Conservation (phyloP, 164 flowering plant genomes). For the Aristolochia californica region DNA sequence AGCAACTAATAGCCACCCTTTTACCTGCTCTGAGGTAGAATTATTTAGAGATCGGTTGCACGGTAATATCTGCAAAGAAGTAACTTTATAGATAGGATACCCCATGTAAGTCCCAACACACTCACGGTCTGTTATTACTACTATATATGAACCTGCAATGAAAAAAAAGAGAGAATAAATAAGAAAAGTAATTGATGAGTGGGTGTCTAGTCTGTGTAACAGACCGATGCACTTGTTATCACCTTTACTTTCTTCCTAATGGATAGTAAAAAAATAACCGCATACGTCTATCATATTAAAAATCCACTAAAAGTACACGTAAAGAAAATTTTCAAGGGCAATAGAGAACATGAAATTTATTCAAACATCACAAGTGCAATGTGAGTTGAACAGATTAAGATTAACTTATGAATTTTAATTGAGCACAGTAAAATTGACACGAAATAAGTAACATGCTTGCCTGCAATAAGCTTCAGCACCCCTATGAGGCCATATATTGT, state of each 20-base stretch:
- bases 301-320: no score
- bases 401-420: no score
- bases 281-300: no score
- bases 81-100: slow-evolving; percentile 66
- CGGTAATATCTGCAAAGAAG: slow-evolving; percentile 68
- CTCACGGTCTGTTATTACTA: slow-evolving; percentile 70
- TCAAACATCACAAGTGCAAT: no score
- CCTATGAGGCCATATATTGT: slow-evolving; percentile 84
- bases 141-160: slow-evolving; percentile 60
- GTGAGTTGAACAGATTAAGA: no score
- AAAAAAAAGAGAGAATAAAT: background rate
- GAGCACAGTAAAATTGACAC: no score
- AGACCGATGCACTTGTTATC: background rate
- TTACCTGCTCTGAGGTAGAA: slow-evolving; percentile 73
- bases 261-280: no score
- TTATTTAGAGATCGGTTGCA: slow-evolving; percentile 65
- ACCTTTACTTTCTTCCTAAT: no score
- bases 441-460: slow-evolving; percentile 15
- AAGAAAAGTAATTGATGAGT: background rate
- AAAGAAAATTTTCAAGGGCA: no score
- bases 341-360: no score
- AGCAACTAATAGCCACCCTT: background rate
- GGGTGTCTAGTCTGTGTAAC: background rate
- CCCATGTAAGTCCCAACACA: slow-evolving; percentile 87
- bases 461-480: slow-evolving; percentile 79